A percentile compares a stretch with the other conserved stretches of the same genome.
Conservation (phyloP, 257 asterid species). For the Salvia miltiorrhiza region DNA sequence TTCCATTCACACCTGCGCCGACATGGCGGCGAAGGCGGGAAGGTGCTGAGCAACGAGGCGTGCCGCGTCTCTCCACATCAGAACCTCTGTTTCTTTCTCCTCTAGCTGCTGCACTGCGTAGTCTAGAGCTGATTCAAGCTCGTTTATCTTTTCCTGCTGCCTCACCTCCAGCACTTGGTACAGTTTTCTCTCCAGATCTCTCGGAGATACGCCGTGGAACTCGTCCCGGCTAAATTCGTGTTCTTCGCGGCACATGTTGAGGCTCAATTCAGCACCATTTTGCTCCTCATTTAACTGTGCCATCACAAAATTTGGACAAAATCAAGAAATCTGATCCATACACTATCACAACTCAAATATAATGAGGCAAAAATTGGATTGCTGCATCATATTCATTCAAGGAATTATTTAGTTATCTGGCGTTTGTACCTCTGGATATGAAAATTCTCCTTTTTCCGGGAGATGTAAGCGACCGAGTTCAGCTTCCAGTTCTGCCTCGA, state of each 20-base stretch:
- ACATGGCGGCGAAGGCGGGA: conserved; percentile 28
- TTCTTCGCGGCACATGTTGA: conserved; percentile 27
- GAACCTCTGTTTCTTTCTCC: conserved; percentile 47
- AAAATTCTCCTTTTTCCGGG: conserved; percentile 31
- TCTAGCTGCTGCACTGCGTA: conserved; percentile 44
- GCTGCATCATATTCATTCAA: too few species aligned
- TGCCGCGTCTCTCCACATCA: conserved; percentile 69
- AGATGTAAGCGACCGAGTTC: conserved; percentile 55
- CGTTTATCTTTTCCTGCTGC: conserved; percentile 57
- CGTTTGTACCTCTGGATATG: conserved; percentile 39
- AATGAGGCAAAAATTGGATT: not conserved
- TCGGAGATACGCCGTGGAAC: conserved; percentile 46
- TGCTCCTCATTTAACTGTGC: conserved; percentile 49
- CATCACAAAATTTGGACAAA: not conserved
- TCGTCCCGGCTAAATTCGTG: conserved; percentile 13
- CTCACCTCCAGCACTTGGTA: conserved; percentile 50
- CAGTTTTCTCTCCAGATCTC: conserved; percentile 59
- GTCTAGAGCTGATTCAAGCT: conserved; percentile 58
- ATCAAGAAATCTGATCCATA: not conserved
- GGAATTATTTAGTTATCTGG: not conserved
- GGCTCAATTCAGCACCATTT: conserved; percentile 36
- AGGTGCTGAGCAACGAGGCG: conserved; percentile 36
- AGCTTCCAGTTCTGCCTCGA: conserved; percentile 65
- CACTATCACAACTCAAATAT: not conserved
- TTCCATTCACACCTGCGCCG: conserved; percentile 12